These are phyloP conservation scores for Solanum neorickii DNA, from an alignment of 257 asterid species.

Conservation along the genomic window DNA sequence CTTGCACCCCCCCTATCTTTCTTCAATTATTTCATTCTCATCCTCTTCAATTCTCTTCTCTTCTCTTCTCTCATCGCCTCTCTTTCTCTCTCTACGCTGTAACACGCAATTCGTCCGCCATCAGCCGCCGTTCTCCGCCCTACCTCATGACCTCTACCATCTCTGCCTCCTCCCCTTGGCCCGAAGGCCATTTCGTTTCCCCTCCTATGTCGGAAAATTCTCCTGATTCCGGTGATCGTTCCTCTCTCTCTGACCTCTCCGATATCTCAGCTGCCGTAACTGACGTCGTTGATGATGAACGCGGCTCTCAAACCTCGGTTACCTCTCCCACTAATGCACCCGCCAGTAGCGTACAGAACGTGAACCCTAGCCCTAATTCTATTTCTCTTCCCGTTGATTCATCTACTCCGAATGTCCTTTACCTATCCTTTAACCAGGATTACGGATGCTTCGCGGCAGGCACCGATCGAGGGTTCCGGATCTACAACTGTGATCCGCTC, in stretches of 20 bases:
- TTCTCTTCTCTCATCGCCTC: neutral
- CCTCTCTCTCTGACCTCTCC: neutral
- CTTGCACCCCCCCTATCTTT: neutral
- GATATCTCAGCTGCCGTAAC: neutral
- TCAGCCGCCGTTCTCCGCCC: neutral
- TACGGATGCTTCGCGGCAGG: slow-evolving; percentile 76
- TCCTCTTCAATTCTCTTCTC: neutral
- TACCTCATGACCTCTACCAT: slow-evolving; percentile 1
- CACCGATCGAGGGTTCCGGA: slow-evolving; percentile 69
- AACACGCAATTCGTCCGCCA: neutral
- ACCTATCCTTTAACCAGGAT: slow-evolving; percentile 87
- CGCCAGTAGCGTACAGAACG: neutral
- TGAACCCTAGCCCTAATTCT: slow-evolving; percentile 12
- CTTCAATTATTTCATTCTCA: neutral
- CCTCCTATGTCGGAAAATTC: neutral
- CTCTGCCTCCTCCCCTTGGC: neutral
- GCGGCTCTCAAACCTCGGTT: neutral
- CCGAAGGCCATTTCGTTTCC: slow-evolving; percentile 1
- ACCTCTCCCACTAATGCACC: neutral
- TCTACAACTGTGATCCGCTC: slow-evolving; percentile 79
- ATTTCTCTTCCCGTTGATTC: slow-evolving; percentile 10
- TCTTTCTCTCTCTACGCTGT: neutral
- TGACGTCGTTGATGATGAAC: neutral
- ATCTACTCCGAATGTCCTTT: slow-evolving; percentile 35
- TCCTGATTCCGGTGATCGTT: neutral